These are phyloP conservation scores for Polychaeton citri DNA, from an alignment of 2,329 filamentous ascomycete species.

Conservation along the genomic window DNA sequence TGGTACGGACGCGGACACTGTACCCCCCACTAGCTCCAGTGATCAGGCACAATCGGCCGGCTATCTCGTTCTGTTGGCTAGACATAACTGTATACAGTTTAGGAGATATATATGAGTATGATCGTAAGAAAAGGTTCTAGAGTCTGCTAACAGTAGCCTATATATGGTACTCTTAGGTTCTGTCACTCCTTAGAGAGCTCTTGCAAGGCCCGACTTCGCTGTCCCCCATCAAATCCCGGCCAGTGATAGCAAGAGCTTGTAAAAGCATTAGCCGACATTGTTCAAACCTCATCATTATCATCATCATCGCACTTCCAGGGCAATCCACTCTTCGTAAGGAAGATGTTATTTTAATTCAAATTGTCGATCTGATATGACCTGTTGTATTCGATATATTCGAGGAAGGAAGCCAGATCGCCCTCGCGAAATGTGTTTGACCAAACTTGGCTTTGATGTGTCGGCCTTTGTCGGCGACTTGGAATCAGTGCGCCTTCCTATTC, in stretches of 20 bases:
- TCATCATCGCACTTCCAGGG: not conserved
- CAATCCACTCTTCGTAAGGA: not conserved
- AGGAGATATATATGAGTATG: not conserved
- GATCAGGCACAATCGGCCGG: conserved; percentile 42
- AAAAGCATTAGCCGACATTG: not conserved
- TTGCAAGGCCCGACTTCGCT: no score
- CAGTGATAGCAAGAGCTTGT: not conserved
- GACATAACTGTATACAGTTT: conserved; percentile 2
- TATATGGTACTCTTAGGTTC: no score
- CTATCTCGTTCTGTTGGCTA: conserved; percentile 23
- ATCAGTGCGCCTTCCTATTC: not conserved
- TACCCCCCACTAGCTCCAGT: conserved; percentile 49
- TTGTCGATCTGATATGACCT: not conserved
- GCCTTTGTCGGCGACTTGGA: not conserved
- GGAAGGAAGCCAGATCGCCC: not conserved
- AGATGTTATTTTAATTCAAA: not conserved
- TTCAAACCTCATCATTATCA: not conserved
- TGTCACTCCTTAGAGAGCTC: no score
- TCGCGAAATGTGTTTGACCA: no score
- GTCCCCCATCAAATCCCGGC: not conserved
- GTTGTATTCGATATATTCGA: not conserved
- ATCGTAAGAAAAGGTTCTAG: not conserved
- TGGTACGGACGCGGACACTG: no score
- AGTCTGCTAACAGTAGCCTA: not conserved
- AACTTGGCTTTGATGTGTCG: not conserved